Evolutionary conservation across 331 rosid genomes (phyloP).

Genomic region (Malus hybrid): DNA sequence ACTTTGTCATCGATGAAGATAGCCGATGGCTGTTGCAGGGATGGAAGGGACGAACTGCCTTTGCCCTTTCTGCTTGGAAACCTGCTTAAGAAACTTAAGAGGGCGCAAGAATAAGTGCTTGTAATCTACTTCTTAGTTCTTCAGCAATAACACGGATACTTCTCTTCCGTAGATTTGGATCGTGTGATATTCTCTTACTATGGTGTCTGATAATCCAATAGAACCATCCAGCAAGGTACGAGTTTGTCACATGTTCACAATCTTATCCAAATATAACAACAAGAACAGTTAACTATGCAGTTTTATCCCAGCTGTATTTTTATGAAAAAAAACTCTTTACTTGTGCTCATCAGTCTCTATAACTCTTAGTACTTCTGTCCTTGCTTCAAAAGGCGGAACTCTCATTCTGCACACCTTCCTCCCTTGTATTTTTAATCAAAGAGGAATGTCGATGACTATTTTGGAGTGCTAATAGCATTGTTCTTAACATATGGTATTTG

Average conservation of each 20-base stretch:
- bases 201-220: neutral
- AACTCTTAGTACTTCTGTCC: too few relatives aligned
- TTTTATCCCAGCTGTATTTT: neutral
- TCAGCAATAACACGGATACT: neutral
- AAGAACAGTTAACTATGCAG: neutral
- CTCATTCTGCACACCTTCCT: neutral
- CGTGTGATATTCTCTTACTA: neutral
- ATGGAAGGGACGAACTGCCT: constrained; percentile 78
- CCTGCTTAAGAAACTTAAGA: constrained; percentile 32
- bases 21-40: constrained; percentile 72
- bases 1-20: constrained; percentile 75
- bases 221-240: neutral
- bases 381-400: too few relatives aligned
- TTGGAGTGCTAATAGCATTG: too few relatives aligned
- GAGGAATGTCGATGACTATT: too few relatives aligned
- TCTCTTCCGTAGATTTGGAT: neutral
- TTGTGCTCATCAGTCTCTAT: neutral
- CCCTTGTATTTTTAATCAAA: neutral
- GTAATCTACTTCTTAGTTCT: constrained; percentile 14
- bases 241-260: neutral
- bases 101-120: neutral
- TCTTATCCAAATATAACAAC: neutral
- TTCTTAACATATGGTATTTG: neutral
- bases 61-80: constrained; percentile 69
- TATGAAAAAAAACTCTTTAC: neutral